Percentiles rank a stretch among this genome's conserved stretches.
phyloP scores from a whole-genome alignment of 352 stramenopile species.

The Pythium angustatum region DNA sequence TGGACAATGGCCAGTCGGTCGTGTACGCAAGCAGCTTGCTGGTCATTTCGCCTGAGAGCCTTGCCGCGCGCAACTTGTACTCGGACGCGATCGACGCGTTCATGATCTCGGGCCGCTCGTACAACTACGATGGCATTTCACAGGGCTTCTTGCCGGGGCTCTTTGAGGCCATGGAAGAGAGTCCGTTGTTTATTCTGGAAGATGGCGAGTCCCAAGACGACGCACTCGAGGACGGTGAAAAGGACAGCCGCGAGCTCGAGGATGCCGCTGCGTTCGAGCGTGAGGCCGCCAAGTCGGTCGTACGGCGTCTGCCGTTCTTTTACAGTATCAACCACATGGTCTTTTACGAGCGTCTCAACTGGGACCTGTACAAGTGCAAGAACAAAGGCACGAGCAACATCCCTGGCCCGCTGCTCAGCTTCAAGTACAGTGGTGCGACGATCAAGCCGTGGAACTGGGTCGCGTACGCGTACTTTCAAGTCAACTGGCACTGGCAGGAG shows the following conservation, averaged over 20 bases:
- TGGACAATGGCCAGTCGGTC: constrained; percentile 80
- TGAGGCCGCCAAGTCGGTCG: constrained; percentile 45
- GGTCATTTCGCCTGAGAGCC: constrained; percentile 72
- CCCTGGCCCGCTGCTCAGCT: constrained; percentile 70
- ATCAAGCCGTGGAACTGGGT: constrained; percentile 85
- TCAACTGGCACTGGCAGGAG: constrained; percentile 81
- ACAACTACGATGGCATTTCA: constrained; percentile 83
- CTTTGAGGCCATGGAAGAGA: constrained; percentile 83
- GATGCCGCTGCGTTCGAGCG: constrained; percentile 32
- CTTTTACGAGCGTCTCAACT: constrained; percentile 88
- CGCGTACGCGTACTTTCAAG: constrained; percentile 79
- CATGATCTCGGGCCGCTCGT: constrained; percentile 78
- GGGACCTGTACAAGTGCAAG: constrained; percentile 86
- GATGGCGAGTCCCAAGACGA: constrained; percentile 35
- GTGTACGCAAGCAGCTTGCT: constrained; percentile 83
- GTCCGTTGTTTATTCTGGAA: constrained; percentile 66
- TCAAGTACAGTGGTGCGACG: constrained; percentile 75
- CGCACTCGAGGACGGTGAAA: constrained; percentile 31
- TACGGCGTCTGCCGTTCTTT: constrained; percentile 77
- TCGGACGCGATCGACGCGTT: constrained; percentile 82
- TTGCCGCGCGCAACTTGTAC: constrained; percentile 71
- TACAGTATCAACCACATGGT: constrained; percentile 90
- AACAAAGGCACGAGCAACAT: constrained; percentile 54
- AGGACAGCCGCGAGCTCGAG: constrained; percentile 22
- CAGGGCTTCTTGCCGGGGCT: constrained; percentile 79